Percentiles rank a stretch among this genome's conserved stretches.
Conservation (phyloP, 768 basidiomycete genomes). For the Trametes punicea region DNA sequence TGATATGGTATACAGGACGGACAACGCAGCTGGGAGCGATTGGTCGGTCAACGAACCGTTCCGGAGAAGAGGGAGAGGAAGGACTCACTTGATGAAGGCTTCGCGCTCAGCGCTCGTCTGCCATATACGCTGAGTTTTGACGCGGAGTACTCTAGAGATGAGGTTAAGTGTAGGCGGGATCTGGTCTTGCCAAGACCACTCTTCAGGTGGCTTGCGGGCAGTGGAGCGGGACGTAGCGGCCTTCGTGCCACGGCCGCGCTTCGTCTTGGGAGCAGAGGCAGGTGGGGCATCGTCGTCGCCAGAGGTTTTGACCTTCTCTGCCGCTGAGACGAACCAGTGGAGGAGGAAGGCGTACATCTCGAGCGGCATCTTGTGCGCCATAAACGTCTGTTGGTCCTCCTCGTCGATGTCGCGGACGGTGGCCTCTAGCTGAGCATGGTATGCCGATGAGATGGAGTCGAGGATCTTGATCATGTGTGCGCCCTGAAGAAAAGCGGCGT, state of each 20-base stretch:
- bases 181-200: slow-evolving; percentile 78
- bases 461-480: slow-evolving; percentile 78
- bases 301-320: slow-evolving; percentile 68
- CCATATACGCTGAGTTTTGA: slow-evolving; percentile 83
- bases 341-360: slow-evolving; percentile 92
- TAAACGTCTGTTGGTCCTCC: slow-evolving; percentile 59
- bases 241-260: slow-evolving; percentile 62
- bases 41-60: neutral
- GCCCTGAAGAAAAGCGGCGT: slow-evolving; percentile 58
- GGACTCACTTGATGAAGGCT: slow-evolving; percentile 73
- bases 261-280: slow-evolving; percentile 46
- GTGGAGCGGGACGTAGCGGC: slow-evolving; percentile 42
- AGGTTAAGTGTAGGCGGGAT: slow-evolving; percentile 66
- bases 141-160: slow-evolving; percentile 66
- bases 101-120: slow-evolving; percentile 83
- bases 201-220: slow-evolving; percentile 35
- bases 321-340: slow-evolving; percentile 84
- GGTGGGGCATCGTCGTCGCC: slow-evolving; percentile 41
- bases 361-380: slow-evolving; percentile 66
- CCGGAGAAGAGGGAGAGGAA: neutral
- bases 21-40: slow-evolving; percentile 69
- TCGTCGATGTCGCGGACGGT: slow-evolving; percentile 66
- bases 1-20: slow-evolving; percentile 81
- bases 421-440: slow-evolving; percentile 69
- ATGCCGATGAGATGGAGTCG: slow-evolving; percentile 79